Base-by-base conservation (phyloP, 768 basidiomycete genomes). In the Paxillus involutus region DNA sequence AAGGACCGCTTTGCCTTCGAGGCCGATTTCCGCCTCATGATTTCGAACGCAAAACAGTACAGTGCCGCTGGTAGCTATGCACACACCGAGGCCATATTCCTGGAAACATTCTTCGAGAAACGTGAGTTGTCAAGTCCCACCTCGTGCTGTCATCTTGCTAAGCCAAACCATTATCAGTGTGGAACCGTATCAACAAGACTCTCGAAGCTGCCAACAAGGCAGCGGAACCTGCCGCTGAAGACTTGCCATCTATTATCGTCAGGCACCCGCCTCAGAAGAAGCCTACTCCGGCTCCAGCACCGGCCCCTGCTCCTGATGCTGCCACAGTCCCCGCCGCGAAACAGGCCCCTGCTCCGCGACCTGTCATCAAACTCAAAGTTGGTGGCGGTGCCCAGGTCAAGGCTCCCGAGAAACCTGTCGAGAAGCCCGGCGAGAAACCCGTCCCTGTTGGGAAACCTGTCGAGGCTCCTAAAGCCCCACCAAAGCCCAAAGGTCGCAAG, bases 61-160 rank as follows among this genome's bases (percentile, higher is more conserved):
- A 98, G 97, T 65, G 72, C 77, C 19, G 72, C 80, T 12, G 84
- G 84, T 26, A 86, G 83, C 51, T 86, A 79, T 51, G 90, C 88
- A 8, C 83, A 89, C 59, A 86, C 83, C 44, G 86, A 91, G 59
- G 89, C 92, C 0, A 75, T 88, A 37, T 77, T 79, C 26, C 73
- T 98, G 39, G 91, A 96, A 62, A 77, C 73, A 0, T 86, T 88
- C 63, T 96, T 98, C 61, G 89, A 96, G 59, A 91, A 89, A 73
- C 79, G 94, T 94, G 64, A 52, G 89, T 78, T 6, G 32, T 53
- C 45, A 30, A 47, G 17, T 44, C 44, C 43, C 44, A 19, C 36
- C 30, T n/a, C 12, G 13, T 37, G 32, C 53, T 42, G 55, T 24
- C 42, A 1, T 58, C 44, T 43, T 33, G 14, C 43, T 59, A 24